Evolutionary conservation across 1,284 basidiomycete genomes (phyloP).

Genomic region (Ceratobasidium sp.): DNA sequence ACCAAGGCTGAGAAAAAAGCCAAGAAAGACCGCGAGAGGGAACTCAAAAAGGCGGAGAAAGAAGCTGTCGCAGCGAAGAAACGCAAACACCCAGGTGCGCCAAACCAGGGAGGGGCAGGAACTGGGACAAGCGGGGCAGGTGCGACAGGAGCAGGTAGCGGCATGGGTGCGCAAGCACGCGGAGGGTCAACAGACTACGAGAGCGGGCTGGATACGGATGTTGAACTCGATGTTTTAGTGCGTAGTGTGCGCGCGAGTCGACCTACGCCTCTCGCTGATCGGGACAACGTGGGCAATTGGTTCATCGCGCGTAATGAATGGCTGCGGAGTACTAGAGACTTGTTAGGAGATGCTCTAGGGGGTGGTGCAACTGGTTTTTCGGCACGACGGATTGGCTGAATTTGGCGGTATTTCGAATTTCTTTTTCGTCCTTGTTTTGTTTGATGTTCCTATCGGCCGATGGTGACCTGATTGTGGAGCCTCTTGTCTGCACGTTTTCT

Average conservation of each 20-base stretch:
- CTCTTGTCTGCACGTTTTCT: neutral
- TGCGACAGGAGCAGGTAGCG: constrained; percentile 57
- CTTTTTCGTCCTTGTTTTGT: neutral
- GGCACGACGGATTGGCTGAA: constrained; percentile 32
- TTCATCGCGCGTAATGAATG: constrained; percentile 46
- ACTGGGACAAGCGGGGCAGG: constrained; percentile 58
- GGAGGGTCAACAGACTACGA: constrained; percentile 69
- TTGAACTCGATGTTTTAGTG: constrained; percentile 69
- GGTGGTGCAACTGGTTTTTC: constrained; percentile 37
- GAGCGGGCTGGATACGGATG: constrained; percentile 82
- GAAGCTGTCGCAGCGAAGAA: constrained; percentile 59
- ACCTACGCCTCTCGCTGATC: constrained; percentile 62
- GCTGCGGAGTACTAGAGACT: constrained; percentile 33
- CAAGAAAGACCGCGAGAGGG: constrained; percentile 77
- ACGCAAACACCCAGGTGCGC: constrained; percentile 57
- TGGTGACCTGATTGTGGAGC: neutral
- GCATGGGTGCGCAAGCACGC: constrained; percentile 53
- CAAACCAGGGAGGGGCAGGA: constrained; percentile 45
- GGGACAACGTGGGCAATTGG: constrained; percentile 53
- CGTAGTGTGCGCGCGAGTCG: constrained; percentile 65
- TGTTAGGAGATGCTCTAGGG: constrained; percentile 32
- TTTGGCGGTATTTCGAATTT: neutral
- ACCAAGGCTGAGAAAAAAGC: constrained; percentile 84
- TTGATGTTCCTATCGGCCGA: neutral
- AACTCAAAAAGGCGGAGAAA: constrained; percentile 68